Evolutionary conservation across 352 stramenopile species (phyloP), one percentile per base, ranked within the genome.

Genomic region (Phytophthora agathidicida): DNA sequence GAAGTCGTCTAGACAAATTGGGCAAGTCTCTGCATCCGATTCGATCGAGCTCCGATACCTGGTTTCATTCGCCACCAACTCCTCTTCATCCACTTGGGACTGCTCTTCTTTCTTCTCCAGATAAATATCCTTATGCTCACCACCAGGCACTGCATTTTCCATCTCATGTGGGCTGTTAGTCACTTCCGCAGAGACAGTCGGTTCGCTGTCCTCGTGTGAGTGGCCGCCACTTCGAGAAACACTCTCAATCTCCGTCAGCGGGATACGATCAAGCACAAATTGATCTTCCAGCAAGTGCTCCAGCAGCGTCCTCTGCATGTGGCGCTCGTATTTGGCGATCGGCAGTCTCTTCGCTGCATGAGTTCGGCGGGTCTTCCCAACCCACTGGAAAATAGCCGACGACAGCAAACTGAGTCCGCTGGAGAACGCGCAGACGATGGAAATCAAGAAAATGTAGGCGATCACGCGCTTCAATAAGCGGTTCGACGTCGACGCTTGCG

Each of bases 1-100:
- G 47, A 92, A 93, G 26, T 93, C 82, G 19, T 93, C 83, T 30
- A 95, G 48, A 43, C 86, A 95, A 46, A 93, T 93, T 1, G 82
- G 74, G 31, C 86, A 95, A 16, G 63, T 70, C 57, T 89, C 80
- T 1, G 63, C 41, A 3, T 86, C 50, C 1, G 54, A 70, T 7
- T 73, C 68, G 9, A 24, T 31, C 19, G 58, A 63, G 37, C 51
- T 66, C 24, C 62, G 31, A 22, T 63, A 61, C 0, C 57, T 63
- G 3, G 16, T 53, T 61, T 46, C 51, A 16, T 62, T 36, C 17
- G 23, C 28, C 9, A 46, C 14, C 7, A 7, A 19, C 14, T 57
- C 48, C 26, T 63, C 31, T 8, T 52, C 33, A 31, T 67, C 7
- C 5, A 16, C 1, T 16, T 58, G 16, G 26, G n/a, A 10, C n/a